These are phyloP conservation scores for Apostasia shenzhenica DNA, from an alignment of 106 monocot genomes.

Conservation along the genomic window DNA sequence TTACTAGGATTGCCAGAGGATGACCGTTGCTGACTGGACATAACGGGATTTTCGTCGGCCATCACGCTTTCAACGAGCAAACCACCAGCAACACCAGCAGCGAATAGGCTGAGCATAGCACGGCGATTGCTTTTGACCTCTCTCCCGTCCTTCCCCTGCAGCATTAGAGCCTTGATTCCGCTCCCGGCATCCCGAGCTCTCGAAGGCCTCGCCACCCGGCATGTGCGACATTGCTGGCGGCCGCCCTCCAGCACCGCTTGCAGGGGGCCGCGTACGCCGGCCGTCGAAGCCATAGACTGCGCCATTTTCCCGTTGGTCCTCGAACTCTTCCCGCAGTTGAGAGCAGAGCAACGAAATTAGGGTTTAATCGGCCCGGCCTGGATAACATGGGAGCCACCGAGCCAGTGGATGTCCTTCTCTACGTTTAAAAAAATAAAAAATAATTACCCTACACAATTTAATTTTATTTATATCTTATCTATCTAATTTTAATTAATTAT, in stretches of 20 bases:
- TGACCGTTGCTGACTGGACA: not conserved
- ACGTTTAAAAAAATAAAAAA: too few species aligned
- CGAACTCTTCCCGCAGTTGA: too few species aligned
- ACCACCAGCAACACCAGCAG: not conserved
- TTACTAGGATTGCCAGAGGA: not conserved
- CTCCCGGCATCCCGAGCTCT: not conserved
- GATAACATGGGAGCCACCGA: not conserved
- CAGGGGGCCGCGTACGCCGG: not conserved
- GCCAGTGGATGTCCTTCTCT: too few species aligned
- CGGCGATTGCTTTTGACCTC: not conserved
- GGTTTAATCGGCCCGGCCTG: not conserved
- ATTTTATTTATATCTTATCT: too few species aligned
- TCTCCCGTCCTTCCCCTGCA: not conserved
- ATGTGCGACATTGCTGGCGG: not conserved
- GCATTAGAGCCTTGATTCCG: not conserved
- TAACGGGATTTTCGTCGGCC: not conserved
- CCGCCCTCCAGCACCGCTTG: not conserved
- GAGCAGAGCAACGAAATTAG: not conserved
- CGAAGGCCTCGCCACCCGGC: not conserved
- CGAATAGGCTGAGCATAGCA: not conserved
- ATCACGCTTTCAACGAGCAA: not conserved
- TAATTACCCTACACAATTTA: too few species aligned
- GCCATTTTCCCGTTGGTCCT: not conserved
- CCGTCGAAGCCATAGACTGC: not conserved
- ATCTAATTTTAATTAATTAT: too few species aligned